Conservation (phyloP, 352 stramenopile species). For the Globisporangium okanoganense region DNA sequence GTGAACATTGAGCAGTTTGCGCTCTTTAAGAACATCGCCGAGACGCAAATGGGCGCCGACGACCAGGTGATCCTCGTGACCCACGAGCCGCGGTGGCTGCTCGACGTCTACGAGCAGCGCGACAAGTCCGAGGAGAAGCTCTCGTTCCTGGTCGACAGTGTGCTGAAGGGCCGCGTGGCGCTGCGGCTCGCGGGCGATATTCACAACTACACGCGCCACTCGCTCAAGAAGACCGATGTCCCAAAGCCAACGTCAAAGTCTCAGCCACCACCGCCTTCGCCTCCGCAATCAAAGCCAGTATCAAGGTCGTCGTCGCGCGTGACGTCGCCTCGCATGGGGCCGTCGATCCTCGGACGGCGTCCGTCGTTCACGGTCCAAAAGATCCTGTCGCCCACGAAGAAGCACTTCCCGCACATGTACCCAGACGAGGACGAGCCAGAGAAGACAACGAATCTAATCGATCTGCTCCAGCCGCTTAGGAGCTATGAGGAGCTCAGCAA, state of each 20-base stretch:
- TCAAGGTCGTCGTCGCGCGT: neutral
- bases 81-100: conserved; percentile 90
- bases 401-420: conserved; percentile 83
- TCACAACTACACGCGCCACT: conserved; percentile 93
- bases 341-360: conserved; percentile 6
- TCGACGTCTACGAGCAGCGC: conserved; percentile 84
- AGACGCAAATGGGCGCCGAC: conserved; percentile 66
- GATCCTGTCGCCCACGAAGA: conserved; percentile 43
- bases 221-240: conserved; percentile 16
- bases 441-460: neutral
- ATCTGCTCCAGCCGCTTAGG: neutral
- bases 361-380: conserved; percentile 16
- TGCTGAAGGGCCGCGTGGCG: conserved; percentile 70
- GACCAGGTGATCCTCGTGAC: conserved; percentile 91
- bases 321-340: conserved; percentile 14
- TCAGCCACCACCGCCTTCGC: neutral
- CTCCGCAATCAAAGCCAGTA: neutral
- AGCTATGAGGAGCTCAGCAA: neutral
- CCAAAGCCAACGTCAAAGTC: neutral
- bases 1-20: conserved; percentile 92
- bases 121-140: conserved; percentile 73
- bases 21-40: conserved; percentile 85
- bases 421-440: conserved; percentile 17
- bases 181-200: conserved; percentile 89
- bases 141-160: conserved; percentile 66